Evolutionary conservation across 371 early-diverging fungal species (phyloP), one percentile per base, ranked within the genome.

Genomic region (Smittium culicis): DNA sequence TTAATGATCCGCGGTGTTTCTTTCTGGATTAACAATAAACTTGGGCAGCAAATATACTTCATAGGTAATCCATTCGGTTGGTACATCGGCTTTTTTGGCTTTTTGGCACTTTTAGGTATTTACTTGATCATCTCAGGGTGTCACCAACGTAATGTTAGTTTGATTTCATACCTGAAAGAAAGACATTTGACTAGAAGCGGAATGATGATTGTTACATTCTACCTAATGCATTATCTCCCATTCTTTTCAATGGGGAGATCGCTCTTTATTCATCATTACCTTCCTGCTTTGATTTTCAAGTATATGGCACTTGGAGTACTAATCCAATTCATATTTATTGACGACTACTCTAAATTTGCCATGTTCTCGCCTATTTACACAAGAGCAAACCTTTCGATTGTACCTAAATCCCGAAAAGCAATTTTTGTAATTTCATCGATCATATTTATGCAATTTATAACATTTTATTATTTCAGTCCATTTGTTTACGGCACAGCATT

Each of bases 201-300:
- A 34, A 2, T 62, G 14, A 24, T 62, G 2, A 27, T 62, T 11
- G 34, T 24, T 5, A 25, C 2, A 20, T 35, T 14, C 5, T 62
- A 62, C 25, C 5, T 30, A 5, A 20, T 31, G 8, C 62, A 99
- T 75, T 97, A 89, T 74, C 66, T 94, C 2, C 96, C 98, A 3
- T 98, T 97, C 77, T 94, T 92, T 78, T 71, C 94, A 30, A 91
- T 95, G 89, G 85, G 84, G 8, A 87, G 98, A 28, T 89, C 91
- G 73, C 81, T 96, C 8, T 99, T 98, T 71, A 76, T 96, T 57
- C 98, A 98, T 77, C 96, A 99, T 74, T 99, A 99, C 75, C 82
- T 98, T 33, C 97, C 98, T 1, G 87, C 94, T 0, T 81, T 95
- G n/a, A 89, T 90, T 68, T 86, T 91, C 73, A 80, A 85, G 20